A percentile compares a stretch with the other conserved stretches of the same genome.
Evolutionary conservation across 106 monocot genomes (phyloP).

Genomic region (Dendrobium huoshanense): DNA sequence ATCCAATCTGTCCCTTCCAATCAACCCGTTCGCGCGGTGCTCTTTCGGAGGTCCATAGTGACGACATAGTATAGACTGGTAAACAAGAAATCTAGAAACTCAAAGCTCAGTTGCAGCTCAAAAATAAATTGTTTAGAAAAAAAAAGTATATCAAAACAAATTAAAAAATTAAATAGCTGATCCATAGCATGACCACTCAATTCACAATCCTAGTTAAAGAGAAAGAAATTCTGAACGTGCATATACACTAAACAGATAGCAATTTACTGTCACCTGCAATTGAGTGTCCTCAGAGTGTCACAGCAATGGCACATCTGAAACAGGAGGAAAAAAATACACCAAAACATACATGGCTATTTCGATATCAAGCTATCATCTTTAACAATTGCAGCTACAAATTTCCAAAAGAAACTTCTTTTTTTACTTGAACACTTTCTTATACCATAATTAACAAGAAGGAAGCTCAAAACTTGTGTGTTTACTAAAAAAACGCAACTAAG

Average conservation of each 20-base stretch:
- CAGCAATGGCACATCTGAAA: not conserved
- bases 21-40: too few species aligned
- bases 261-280: not conserved
- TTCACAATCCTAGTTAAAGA: not conserved
- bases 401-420: not conserved
- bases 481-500: too few species aligned
- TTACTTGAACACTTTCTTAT: not conserved
- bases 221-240: not conserved
- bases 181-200: not conserved
- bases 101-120: not conserved
- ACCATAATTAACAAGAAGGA: not conserved
- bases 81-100: not conserved
- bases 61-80: not conserved
- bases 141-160: not conserved
- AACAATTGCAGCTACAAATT: not conserved
- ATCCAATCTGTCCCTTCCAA: too few species aligned
- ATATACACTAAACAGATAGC: not conserved
- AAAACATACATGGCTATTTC: not conserved
- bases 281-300: not conserved
- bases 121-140: not conserved
- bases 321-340: not conserved
- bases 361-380: not conserved
- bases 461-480: not conserved
- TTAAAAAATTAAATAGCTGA: not conserved
- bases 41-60: too few species aligned